Evolutionary conservation across 768 basidiomycete genomes (phyloP), one percentile per base, ranked within the genome.

Genomic region (Amanita thiersii): DNA sequence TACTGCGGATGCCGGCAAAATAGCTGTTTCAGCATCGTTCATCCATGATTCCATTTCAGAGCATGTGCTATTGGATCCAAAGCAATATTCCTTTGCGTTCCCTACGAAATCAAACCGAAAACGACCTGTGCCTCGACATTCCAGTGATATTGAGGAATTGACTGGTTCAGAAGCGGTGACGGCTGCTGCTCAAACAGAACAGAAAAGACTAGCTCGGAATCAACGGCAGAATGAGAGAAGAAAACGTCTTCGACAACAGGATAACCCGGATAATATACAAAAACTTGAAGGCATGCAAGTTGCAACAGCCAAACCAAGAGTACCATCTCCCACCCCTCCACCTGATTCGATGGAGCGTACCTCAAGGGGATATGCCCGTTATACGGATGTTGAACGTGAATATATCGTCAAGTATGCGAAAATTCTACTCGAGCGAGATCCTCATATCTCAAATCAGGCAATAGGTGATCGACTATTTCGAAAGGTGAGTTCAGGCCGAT

Each of bases 21-120:
- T 63, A 7, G 71, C 77, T 4, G 64, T 86, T n/a, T 64, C 60
- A 15, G 60, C 70, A 1, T 55, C 65, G 9, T 83, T 80, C 49
- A 63, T 83, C 18, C 47, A 62, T 15, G 78, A 78, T 40, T 81
- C 69, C 42, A 50, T 79, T 18, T 59, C 60, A 34, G 57, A 65
- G 44, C 57, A 63, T 14, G 56, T 47, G 12, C 38, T 83, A 23
- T 43, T 80, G 46, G 68, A 75, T 46, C 56, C 66, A 18, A 50
- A 56, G 2, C 55, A 62, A 9, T 83, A 77, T 49, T 45, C 64
- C 17, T 62, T 75, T 43, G 67, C 67, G 41, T 39, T 44, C 4
- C 54, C 51, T 14, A 39, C 33, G 44, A 54, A 45, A 37, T 47
- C 45, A 39, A 56, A 28, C 47, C 43, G 45, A 45, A 60, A 50